Conservation (phyloP, 2,329 filamentous ascomycete genomes). For the Pyricularia sp. region DNA sequence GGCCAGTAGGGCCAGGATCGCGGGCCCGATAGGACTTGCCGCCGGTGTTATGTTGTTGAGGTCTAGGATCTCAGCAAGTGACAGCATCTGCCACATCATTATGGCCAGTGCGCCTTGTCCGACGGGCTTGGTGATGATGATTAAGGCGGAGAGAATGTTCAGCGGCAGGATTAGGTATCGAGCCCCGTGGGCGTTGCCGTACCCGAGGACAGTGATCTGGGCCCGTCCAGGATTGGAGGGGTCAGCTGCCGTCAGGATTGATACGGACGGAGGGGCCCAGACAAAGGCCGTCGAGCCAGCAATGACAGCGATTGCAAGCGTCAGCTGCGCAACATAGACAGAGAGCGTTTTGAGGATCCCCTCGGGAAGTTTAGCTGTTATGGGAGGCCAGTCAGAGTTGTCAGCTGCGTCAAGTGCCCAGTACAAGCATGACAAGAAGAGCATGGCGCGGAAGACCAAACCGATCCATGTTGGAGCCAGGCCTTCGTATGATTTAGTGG, state of each 20-base stretch:
- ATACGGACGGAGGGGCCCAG: conserved; percentile 78
- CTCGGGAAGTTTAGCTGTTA: conserved; percentile 37
- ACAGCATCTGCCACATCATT: conserved; percentile 81
- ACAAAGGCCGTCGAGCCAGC: conserved; percentile 79
- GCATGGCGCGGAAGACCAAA: conserved; percentile 64
- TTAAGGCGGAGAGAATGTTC: conserved; percentile 67
- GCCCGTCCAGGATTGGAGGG: conserved; percentile 28
- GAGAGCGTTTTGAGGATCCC: conserved; percentile 60
- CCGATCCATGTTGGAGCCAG: conserved; percentile 79
- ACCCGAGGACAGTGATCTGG: conserved; percentile 74
- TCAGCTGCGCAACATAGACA: conserved; percentile 68
- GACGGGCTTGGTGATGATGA: conserved; percentile 89
- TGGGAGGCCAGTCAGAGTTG: conserved; percentile 66
- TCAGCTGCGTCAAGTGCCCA: conserved; percentile 88
- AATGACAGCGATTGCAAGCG: conserved; percentile 70
- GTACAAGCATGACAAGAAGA: conserved; percentile 69
- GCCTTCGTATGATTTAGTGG: conserved; percentile 82
- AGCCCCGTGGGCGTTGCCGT: conserved; percentile 85
- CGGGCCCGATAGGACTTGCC: conserved; percentile 74
- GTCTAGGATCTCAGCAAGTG: conserved; percentile 57
- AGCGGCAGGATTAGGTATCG: conserved; percentile 79
- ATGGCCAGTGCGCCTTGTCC: conserved; percentile 76
- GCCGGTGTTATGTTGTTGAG: conserved; percentile 38
- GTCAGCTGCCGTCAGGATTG: conserved; percentile 48
- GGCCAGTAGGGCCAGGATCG: conserved; percentile 79